Evolutionary conservation across 495 filamentous ascomycete species (phyloP), one percentile per base, ranked within the genome.

Genomic region (Aspergillus saccharolyticus): DNA sequence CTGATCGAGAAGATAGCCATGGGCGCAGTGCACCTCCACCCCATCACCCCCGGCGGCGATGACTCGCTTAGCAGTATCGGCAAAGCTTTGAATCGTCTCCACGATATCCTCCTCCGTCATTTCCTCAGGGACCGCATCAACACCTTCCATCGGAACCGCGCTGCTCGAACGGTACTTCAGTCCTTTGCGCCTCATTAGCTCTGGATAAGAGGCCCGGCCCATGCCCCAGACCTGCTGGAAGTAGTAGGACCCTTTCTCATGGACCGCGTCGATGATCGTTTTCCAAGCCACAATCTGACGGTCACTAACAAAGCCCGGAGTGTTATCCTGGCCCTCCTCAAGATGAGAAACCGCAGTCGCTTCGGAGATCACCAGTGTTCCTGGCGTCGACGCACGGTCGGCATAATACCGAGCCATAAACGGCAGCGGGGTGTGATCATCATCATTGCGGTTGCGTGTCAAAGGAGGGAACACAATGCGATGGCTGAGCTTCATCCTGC

Each of bases 271-370:
- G 1, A 75, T 71, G 12, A 82, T 71, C 28, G 65, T 64, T 52
- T 72, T 71, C 81, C 81, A 83, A 3, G 25, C 25, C 4, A 9
- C 25, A 9, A 28, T 28, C 25, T 28, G 1, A 69, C 73, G 1
- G 42, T 49, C 16, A 74, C 62, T 56, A 48, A 71, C 56, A 70
- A 82, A 9, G 83, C 79, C 80, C 0, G 81, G 77, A 0, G 70
- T 74, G 44, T 73, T 69, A 19, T 72, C 69, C 64, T 72, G 69
- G 14, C 74, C 73, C 12, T 54, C 65, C 19, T 79, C 75, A 44
- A 64, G 55, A 9, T 78, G 69, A 5, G 85, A 81, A 59, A 89
- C 82, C 54, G 84, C 76, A 14, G 85, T 84, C 4, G 75, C 86
- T 70, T 91, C 88, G 15, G 78, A 76, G 56, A 71, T 73, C 47